phyloP scores from a whole-genome alignment of 805 yeast genomes.

The Candida ponderosae region DNA sequence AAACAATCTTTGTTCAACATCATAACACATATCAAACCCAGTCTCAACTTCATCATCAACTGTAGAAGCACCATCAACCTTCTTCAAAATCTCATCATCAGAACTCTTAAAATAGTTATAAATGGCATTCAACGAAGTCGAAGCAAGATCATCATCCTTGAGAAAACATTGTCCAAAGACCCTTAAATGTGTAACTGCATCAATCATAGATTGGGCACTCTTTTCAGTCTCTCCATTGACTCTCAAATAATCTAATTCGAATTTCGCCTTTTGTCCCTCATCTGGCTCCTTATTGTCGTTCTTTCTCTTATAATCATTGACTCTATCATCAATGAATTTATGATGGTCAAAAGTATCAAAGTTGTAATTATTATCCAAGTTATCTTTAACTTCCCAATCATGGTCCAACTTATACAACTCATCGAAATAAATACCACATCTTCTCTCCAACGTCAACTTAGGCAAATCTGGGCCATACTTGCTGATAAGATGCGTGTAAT shows the following conservation, averaged over 20 bases:
- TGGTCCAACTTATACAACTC: conserved; percentile 2
- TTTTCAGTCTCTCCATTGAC: conserved; percentile 4
- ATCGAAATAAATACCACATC: conserved; percentile 13
- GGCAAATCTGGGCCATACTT: background rate
- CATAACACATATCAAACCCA: conserved; percentile 8
- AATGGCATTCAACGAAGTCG: too few species aligned
- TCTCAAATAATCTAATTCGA: conserved; percentile 7
- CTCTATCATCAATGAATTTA: conserved; percentile 9
- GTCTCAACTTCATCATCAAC: background rate
- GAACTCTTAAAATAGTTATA: too few species aligned
- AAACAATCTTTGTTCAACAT: conserved; percentile 24
- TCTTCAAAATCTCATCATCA: background rate
- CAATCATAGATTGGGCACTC: conserved; percentile 12
- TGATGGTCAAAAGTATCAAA: conserved; percentile 16
- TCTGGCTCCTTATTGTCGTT: conserved; percentile 4
- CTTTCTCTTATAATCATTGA: conserved; percentile 1
- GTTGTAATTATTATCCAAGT: conserved; percentile 13
- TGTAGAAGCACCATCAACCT: conserved; percentile 8
- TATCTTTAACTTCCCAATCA: conserved; percentile 13
- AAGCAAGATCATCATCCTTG: too few species aligned
- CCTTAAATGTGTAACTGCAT: conserved; percentile 12
- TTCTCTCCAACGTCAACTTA: conserved; percentile 4
- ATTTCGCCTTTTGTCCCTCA: conserved; percentile 2
- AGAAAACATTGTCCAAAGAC: conserved; percentile 16
- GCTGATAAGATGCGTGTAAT: too few species aligned